Base-by-base conservation (phyloP, 805 yeast species). In the Debaryomyces castellii region DNA sequence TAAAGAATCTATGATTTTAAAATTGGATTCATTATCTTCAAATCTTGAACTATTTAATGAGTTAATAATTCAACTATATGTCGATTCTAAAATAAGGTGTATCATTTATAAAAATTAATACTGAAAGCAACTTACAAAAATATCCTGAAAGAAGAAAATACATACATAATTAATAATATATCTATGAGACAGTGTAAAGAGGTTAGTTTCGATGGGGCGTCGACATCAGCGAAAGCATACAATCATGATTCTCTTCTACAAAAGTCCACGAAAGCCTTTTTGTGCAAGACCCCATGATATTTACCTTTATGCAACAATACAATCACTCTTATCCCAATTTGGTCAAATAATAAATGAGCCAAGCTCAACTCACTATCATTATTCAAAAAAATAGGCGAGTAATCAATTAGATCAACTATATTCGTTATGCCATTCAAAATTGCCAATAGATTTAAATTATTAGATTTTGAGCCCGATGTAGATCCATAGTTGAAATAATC, bases 251-350 rank as follows among this genome's bases (percentile, higher is more conserved):
- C 48, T 27, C 63, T 48, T 42, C 69, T 51, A 44, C 66, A 57
- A 50, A 55, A 76, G 45, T 77, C 82, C 44, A 80, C 75, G 50
- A 77, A 71, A 36, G 69, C 67, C 58, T 80, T 80, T 58, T 77
- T 77, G 53, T 81, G 82, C 47, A 80, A 58, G 4, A 79, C 67
- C 1, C 83, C 83, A 45, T 69, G 68, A 54, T 70, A 79, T 43
- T 63, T 58, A 10, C 82, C 83, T 24, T 73, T 66, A 41, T 68
- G 68, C 11, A 68, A 51, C 21, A 74, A 57, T 1, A 78, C 74
- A 44, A 78, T 71, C 1, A 78, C 77, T 36, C 83, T 57, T 30
- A 69, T 73, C 1, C 85, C 85, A 27, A 80, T 61, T 51, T 76
- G 73, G 37, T 77, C 73, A 56, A 80, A 80, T 18, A 80, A 63